Conservation (phyloP, 345 rosid species). For the Populus davidiana region DNA sequence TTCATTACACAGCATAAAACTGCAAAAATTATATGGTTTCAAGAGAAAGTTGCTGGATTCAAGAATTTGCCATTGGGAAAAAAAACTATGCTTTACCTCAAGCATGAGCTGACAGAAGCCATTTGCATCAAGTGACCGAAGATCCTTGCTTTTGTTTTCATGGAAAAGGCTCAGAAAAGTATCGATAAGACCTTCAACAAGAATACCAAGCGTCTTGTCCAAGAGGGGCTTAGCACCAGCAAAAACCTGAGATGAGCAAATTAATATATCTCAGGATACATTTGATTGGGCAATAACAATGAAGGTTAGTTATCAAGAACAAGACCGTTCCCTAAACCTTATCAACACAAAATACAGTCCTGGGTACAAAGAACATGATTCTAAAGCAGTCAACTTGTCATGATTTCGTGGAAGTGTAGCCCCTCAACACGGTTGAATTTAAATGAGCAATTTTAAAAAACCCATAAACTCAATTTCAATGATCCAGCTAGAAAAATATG, state of each 20-base stretch:
- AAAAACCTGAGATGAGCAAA: constrained; percentile 57
- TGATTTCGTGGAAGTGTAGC: neutral
- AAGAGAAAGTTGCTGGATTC: neutral
- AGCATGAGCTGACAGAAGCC: constrained; percentile 99
- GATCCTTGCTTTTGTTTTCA: constrained; percentile 63
- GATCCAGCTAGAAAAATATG: neutral
- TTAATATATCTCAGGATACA: neutral
- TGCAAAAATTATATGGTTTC: neutral
- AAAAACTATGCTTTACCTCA: constrained; percentile 56
- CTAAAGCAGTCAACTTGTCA: neutral
- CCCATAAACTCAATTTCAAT: neutral
- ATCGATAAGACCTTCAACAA: constrained; percentile 93
- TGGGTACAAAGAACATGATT: neutral
- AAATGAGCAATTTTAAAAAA: neutral
- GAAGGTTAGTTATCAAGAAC: neutral
- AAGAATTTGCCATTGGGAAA: neutral
- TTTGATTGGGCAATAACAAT: neutral
- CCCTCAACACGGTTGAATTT: neutral
- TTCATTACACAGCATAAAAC: neutral
- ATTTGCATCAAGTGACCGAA: constrained; percentile 74
- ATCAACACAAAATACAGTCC: neutral
- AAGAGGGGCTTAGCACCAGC: constrained; percentile 91
- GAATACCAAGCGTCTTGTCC: constrained; percentile 88
- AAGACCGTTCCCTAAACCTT: neutral
- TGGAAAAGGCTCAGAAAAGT: constrained; percentile 75